Evolutionary conservation across 2,329 filamentous ascomycete genomes (phyloP), one percentile per base, ranked within the genome.

Genomic region (Fusarium tuaranense): DNA sequence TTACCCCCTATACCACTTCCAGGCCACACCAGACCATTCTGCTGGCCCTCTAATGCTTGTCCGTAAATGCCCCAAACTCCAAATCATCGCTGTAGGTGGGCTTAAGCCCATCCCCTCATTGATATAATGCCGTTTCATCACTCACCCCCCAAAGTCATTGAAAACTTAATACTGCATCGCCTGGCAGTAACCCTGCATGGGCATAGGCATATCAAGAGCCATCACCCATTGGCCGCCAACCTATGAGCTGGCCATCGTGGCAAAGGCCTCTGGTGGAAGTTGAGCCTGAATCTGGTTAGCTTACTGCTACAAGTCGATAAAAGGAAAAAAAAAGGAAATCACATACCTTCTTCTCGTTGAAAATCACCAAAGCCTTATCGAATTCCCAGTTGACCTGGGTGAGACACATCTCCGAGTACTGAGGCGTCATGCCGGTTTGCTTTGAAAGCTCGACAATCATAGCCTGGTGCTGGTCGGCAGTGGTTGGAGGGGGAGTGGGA

Each of bases 381-480:
- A 95, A 90, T 80, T 97, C 90, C 95, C 95, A 98, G 41, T 88
- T 89, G 67, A 92, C 94, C 69, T 95, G 91, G 4, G 90, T 88
- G 18, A 98, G 87, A 78, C 96, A 98, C 87, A 97, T 89, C 76
- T 92, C 89, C 1, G 95, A 93, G 81, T 93, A 97, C 68, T 93
- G 87, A 12, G 92, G 83, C 10, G 91, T 97, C 91, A 99, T 95
- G 67, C 92, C 91, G 1, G 95, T 98, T 78, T 91, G 91, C 74
- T 91, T 91, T 74, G 91, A 92, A 63, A 98, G 88, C 80, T 97
- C 92, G 22, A 91, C 86, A 80, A 97, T 87, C 84, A 95, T 91
- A 73, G 92, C 90, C 76, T 93, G 89, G 75, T 93, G 89, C 53
- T 89, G 84, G 39, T 87, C 84, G 44, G 85, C 53, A 22, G 69